These are phyloP conservation scores for Cladorrhinum sp. DNA, from an alignment of 2,329 filamentous ascomycete genomes.

Conservation along the genomic window DNA sequence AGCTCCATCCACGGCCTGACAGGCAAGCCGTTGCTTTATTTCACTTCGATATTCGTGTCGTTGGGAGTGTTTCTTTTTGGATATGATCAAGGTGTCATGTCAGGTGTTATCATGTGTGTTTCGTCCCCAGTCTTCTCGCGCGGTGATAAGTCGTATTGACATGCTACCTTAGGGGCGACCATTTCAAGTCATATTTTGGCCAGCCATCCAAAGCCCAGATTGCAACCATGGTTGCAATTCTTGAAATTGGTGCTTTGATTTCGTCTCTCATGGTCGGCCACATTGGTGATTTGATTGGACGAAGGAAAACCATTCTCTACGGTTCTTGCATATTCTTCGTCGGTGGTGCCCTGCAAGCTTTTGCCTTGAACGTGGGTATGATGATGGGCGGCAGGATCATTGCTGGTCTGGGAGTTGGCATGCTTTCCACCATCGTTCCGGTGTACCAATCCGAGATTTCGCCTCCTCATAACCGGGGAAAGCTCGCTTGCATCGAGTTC, in stretches of 20 bases:
- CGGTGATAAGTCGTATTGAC: not conserved
- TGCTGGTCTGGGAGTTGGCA: conserved; percentile 82
- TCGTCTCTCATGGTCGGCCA: conserved; percentile 83
- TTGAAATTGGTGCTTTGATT: conserved; percentile 90
- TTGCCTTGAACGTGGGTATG: conserved; percentile 79
- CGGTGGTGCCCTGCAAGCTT: conserved; percentile 81
- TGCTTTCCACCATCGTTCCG: conserved; percentile 86
- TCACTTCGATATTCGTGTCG: conserved; percentile 88
- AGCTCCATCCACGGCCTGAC: conserved; percentile 85
- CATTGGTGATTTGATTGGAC: conserved; percentile 87
- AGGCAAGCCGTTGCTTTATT: conserved; percentile 92
- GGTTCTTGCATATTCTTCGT: conserved; percentile 84
- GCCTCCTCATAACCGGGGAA: conserved; percentile 91
- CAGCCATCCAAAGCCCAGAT: conserved; percentile 83
- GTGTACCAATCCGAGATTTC: conserved; percentile 96
- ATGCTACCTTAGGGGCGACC: conserved; percentile 60
- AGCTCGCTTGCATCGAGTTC: conserved; percentile 96
- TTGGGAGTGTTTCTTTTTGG: conserved; percentile 85
- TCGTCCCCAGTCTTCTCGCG: not conserved
- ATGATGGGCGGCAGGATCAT: conserved; percentile 83
- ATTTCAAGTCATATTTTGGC: conserved; percentile 90
- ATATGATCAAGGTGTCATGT: conserved; percentile 90
- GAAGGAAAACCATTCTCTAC: conserved; percentile 86
- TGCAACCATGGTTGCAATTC: conserved; percentile 95
- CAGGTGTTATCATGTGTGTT: conserved; percentile 63